A percentile compares a stretch with the other conserved stretches of the same genome.
Evolutionary conservation across 139 green algal genomes (phyloP).

Genomic region (Pycnococcus provasolii): DNA sequence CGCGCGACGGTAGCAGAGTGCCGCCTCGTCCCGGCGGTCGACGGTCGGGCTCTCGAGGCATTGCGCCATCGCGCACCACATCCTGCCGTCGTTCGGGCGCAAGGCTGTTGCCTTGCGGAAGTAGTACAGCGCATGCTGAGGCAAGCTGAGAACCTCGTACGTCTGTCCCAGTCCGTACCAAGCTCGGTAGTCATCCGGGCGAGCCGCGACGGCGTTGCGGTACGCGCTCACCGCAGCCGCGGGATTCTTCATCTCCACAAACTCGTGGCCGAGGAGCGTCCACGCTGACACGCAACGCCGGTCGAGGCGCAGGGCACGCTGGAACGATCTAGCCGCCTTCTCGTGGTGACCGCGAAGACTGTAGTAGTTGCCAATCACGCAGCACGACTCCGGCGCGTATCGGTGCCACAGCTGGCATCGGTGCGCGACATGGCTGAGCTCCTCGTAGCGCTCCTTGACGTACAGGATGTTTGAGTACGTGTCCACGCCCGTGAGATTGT

Average conservation of each 20-base stretch:
- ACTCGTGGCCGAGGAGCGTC: slow-evolving; percentile 98
- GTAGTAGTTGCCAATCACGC: slow-evolving; percentile 97
- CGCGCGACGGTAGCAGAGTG: slow-evolving; percentile 69
- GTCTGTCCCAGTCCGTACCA: slow-evolving; percentile 97
- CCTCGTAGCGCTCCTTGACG: slow-evolving; percentile 38
- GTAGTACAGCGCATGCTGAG: slow-evolving; percentile 78
- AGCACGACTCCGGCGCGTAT: slow-evolving; percentile 86
- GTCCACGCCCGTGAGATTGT: slow-evolving; percentile 82
- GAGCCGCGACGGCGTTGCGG: slow-evolving; percentile 7
- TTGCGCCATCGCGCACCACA: slow-evolving; percentile 95
- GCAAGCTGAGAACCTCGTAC: slow-evolving; percentile 92
- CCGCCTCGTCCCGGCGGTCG: slow-evolving; percentile 35
- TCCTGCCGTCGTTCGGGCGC: slow-evolving; percentile 65
- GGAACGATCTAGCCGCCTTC: slow-evolving; percentile 81
- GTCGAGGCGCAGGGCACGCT: slow-evolving; percentile 77
- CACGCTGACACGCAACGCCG: slow-evolving; percentile 76
- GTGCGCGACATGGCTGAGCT: slow-evolving; percentile 75
- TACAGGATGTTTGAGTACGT: slow-evolving; percentile 90
- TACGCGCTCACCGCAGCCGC: slow-evolving; percentile 62
- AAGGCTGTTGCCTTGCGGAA: slow-evolving; percentile 66
- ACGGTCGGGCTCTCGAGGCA: slow-evolving; percentile 76
- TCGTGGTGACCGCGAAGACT: slow-evolving; percentile 66
- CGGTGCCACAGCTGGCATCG: slow-evolving; percentile 59
- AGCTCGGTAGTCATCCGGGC: slow-evolving; percentile 68
- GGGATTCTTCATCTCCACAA: slow-evolving; percentile 93